Percentiles rank a stretch among this genome's conserved stretches.
Evolutionary conservation across 225 moss, liverwort and hornwort genomes (phyloP).

Genomic region (Pleurozium schreberi): DNA sequence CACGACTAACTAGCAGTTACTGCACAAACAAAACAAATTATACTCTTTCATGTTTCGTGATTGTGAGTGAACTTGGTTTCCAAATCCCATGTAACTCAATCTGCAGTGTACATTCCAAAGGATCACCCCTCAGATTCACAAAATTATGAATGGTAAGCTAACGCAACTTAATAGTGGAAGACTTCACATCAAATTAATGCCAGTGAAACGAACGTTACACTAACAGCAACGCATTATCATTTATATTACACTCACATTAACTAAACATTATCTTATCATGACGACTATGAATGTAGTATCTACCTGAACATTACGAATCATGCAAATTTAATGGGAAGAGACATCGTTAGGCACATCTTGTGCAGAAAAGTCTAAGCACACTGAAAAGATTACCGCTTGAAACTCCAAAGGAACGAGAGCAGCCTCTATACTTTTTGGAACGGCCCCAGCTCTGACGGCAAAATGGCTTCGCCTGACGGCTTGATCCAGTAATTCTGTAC

Average conservation of each 20-base stretch:
- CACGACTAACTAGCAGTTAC: background rate
- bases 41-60: background rate
- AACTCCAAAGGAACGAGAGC: slow-evolving; percentile 4
- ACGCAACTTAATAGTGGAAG: background rate
- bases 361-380: background rate
- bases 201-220: background rate
- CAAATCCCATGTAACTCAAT: background rate
- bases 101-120: background rate
- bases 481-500: background rate
- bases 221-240: too few species aligned
- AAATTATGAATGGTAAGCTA: background rate
- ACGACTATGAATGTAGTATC: background rate
- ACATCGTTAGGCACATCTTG: background rate
- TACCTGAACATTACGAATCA: background rate
- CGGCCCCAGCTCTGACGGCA: background rate
- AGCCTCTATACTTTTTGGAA: slow-evolving; percentile 6
- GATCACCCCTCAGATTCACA: background rate
- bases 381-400: slow-evolving; percentile 16
- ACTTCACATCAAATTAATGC: background rate
- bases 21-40: background rate
- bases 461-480: background rate
- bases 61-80: background rate
- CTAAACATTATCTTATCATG: background rate
- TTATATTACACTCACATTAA: background rate
- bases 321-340: background rate